These are phyloP conservation scores for Zelonia costaricensis DNA, from an alignment of 208 protist species.

Conservation along the genomic window DNA sequence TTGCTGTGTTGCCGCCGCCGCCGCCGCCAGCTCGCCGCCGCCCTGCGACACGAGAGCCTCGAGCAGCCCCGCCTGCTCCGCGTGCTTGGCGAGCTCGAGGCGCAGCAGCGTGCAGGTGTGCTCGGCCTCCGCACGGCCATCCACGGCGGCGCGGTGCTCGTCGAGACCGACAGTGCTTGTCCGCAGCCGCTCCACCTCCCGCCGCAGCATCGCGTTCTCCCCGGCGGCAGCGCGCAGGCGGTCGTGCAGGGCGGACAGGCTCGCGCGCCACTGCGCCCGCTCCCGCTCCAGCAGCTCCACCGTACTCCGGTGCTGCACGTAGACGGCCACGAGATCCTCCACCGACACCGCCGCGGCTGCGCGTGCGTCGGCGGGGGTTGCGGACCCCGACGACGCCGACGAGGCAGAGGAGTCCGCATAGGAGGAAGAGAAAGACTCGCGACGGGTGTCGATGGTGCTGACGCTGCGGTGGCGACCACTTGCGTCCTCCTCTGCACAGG, in stretches of 20 bases:
- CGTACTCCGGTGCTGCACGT: slow-evolving; percentile 16
- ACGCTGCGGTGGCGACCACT: background rate
- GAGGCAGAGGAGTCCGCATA: no score
- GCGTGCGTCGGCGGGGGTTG: background rate
- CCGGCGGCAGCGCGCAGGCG: slow-evolving; percentile 36
- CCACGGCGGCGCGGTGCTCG: slow-evolving; percentile 23
- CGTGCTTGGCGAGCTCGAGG: slow-evolving; percentile 34
- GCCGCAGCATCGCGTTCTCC: slow-evolving; percentile 44
- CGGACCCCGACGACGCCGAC: background rate
- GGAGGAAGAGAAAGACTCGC: no score
- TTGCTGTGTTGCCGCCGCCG: background rate
- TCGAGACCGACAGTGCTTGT: slow-evolving; percentile 41
- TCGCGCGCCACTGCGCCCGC: slow-evolving; percentile 22
- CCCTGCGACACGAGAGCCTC: slow-evolving; percentile 9
- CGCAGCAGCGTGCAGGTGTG: slow-evolving; percentile 33
- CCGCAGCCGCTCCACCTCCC: slow-evolving; percentile 38
- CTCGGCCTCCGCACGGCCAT: slow-evolving; percentile 33
- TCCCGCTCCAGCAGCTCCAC: slow-evolving; percentile 44
- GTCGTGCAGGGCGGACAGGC: slow-evolving; percentile 24
- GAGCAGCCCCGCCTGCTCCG: slow-evolving; percentile 23
- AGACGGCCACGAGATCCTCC: slow-evolving; percentile 29
- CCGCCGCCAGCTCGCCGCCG: slow-evolving; percentile 2
- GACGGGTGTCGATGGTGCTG: background rate
- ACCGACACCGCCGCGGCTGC: slow-evolving; percentile 2
- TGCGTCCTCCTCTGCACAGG: background rate